A percentile compares a stretch with the other conserved stretches of the same genome.
Evolutionary conservation across 1,284 basidiomycete genomes (phyloP).

Genomic region (Cryptococcus wingfieldii): DNA sequence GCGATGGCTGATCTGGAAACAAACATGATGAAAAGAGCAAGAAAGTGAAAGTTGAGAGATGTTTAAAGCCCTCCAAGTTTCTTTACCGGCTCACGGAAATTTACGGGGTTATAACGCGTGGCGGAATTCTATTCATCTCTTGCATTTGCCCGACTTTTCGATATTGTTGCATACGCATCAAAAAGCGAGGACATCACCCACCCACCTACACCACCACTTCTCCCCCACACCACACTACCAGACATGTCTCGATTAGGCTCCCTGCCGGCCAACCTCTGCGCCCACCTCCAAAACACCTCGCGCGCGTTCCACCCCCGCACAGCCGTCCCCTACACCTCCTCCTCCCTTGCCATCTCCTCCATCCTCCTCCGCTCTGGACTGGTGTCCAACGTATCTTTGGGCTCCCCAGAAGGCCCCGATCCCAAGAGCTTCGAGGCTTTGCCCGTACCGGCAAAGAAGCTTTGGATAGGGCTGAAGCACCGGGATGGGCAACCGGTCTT

Average conservation of each 20-base stretch:
- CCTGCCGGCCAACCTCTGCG: constrained; percentile 43
- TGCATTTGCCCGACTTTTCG: not conserved
- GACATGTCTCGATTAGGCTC: constrained; percentile 25
- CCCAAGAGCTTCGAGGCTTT: constrained; percentile 34
- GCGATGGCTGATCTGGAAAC: constrained; percentile 7
- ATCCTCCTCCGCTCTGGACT: constrained; percentile 47
- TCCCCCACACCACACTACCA: not conserved
- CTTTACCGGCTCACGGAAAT: not conserved
- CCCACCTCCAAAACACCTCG: constrained; percentile 45
- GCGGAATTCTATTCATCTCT: not conserved
- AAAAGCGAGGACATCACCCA: not conserved
- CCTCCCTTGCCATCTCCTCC: constrained; percentile 41
- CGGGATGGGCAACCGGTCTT: constrained; percentile 45
- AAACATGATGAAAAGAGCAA: not conserved
- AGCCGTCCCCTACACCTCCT: constrained; percentile 42
- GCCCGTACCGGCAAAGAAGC: constrained; percentile 28
- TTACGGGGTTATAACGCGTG: not conserved
- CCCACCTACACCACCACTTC: not conserved
- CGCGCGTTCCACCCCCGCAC: constrained; percentile 41
- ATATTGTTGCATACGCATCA: not conserved
- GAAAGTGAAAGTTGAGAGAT: not conserved
- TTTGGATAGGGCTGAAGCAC: constrained; percentile 47
- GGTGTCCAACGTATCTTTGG: constrained; percentile 43
- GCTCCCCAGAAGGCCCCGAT: constrained; percentile 35
- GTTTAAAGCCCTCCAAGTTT: not conserved